phyloP scores from a whole-genome alignment of 148 eudicot species.

The Vaccinium corymbosum region DNA sequence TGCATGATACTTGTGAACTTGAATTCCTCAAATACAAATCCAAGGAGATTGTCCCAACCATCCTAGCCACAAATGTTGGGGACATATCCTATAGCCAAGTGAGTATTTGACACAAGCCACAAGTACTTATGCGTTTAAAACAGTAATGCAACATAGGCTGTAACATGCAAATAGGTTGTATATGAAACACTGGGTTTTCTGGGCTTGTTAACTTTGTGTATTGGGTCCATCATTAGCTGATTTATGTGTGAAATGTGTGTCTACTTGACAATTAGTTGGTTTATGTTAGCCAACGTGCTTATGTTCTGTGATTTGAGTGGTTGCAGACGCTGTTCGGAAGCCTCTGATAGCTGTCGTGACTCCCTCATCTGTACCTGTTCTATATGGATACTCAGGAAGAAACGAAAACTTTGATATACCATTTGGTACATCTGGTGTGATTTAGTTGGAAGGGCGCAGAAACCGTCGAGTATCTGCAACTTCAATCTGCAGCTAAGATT shows the following conservation, averaged over 20 bases:
- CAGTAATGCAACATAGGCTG: too few relatives aligned
- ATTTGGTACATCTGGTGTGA: conserved; percentile 60
- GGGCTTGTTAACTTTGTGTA: too few relatives aligned
- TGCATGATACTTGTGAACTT: too few relatives aligned
- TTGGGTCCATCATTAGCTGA: too few relatives aligned
- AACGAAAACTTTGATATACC: conserved; percentile 78
- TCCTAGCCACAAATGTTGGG: too few relatives aligned
- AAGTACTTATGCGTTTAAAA: too few relatives aligned
- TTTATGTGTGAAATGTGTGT: neutral
- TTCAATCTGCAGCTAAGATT: conserved; percentile 19
- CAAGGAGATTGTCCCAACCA: too few relatives aligned
- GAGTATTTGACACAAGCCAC: too few relatives aligned
- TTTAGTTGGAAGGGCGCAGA: conserved; percentile 84
- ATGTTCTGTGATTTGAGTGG: neutral
- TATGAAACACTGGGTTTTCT: too few relatives aligned
- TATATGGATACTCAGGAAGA: conserved; percentile 50
- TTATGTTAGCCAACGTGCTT: neutral
- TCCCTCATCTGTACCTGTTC: conserved; percentile 25
- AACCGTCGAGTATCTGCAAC: conserved; percentile 80
- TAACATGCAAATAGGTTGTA: too few relatives aligned
- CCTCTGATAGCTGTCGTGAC: conserved; percentile 17
- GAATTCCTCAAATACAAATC: too few relatives aligned
- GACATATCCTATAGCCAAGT: too few relatives aligned
- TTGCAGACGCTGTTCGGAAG: conserved; percentile 49
- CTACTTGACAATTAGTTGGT: neutral